Evolutionary conservation across 2,329 filamentous ascomycete genomes (phyloP).

Genomic region (Xylariomycetidae sp.): DNA sequence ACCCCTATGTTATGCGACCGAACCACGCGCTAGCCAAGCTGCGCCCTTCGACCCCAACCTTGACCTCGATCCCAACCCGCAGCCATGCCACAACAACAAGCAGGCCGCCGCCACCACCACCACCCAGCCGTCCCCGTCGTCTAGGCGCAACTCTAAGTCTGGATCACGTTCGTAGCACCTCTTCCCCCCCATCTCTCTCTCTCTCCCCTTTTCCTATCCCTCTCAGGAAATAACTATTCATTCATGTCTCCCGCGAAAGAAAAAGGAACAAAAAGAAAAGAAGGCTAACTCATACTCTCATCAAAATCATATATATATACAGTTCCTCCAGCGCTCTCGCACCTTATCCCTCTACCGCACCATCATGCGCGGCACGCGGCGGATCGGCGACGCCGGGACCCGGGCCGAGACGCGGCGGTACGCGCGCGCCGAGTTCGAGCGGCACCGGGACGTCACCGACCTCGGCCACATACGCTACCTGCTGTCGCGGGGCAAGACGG

Average conservation of each 20-base stretch:
- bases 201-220: neutral
- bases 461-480: constrained; percentile 57
- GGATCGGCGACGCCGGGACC: constrained; percentile 46
- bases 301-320: no score
- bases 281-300: no score
- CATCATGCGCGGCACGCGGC: constrained; percentile 50
- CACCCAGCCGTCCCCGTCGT: constrained; percentile 23
- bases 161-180: constrained; percentile 47
- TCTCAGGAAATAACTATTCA: neutral
- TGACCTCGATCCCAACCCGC: constrained; percentile 24
- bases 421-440: constrained; percentile 57
- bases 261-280: no score
- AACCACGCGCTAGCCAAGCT: constrained; percentile 11
- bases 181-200: neutral
- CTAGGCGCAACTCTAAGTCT: constrained; percentile 46
- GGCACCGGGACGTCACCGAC: constrained; percentile 52
- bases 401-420: constrained; percentile 52
- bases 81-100: no score
- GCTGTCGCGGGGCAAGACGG: constrained; percentile 59
- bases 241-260: no score
- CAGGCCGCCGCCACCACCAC: no score
- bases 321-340: constrained; percentile 57
- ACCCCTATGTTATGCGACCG: constrained; percentile 14
- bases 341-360: constrained; percentile 54
- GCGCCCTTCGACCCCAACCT: no score